phyloP scores from a whole-genome alignment of 257 asterid genomes.

The Rubia yunnanensis region DNA sequence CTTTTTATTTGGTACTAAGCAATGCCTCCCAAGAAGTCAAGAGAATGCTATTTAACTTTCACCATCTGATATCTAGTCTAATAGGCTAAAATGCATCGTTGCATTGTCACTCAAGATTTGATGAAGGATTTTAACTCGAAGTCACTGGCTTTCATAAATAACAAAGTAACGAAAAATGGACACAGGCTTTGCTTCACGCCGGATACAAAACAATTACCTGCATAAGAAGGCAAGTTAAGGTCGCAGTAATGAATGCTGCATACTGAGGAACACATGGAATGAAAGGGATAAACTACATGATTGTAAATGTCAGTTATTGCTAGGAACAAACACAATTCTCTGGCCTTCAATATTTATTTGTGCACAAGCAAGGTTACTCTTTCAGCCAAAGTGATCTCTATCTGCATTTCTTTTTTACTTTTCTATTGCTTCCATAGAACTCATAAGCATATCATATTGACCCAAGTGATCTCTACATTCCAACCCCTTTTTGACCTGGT shows the following conservation, averaged over 20 bases:
- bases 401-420: background rate
- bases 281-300: background rate
- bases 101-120: background rate
- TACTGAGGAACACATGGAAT: background rate
- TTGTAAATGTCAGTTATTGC: background rate
- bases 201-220: background rate
- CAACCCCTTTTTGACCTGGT: background rate
- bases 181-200: background rate
- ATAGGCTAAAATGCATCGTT: no score
- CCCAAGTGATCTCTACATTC: background rate
- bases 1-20: background rate
- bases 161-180: background rate
- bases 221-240: background rate
- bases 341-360: background rate
- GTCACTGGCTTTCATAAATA: background rate
- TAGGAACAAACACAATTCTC: background rate
- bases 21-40: background rate
- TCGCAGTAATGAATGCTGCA: background rate
- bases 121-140: background rate
- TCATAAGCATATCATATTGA: background rate
- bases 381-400: background rate
- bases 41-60: no score
- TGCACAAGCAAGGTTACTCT: background rate
- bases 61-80: no score
- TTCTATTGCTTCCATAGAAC: background rate